Conservation (phyloP, 2,329 filamentous ascomycete genomes). For the Blastomyces emzantsi region DNA sequence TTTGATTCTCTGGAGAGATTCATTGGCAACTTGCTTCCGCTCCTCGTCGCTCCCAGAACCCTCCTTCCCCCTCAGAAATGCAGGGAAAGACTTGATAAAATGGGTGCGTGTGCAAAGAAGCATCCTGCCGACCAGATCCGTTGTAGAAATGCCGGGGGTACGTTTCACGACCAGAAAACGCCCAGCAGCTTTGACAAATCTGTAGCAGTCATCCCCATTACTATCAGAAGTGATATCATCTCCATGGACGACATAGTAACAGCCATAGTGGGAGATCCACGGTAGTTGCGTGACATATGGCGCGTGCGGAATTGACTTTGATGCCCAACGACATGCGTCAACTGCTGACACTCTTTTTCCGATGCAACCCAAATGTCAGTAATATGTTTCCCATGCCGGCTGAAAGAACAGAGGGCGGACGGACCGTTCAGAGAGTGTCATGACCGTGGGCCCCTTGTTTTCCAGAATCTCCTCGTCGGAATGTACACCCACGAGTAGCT, state of each 20-base stretch:
- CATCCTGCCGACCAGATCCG: constrained; percentile 97
- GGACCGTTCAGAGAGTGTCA: constrained; percentile 80
- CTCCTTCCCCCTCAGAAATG: constrained; percentile 59
- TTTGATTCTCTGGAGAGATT: constrained; percentile 66
- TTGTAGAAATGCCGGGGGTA: constrained; percentile 93
- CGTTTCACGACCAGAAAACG: constrained; percentile 96
- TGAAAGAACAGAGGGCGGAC: constrained; percentile 17
- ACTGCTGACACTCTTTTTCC: constrained; percentile 66
- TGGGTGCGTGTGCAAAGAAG: constrained; percentile 89
- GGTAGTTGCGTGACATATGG: constrained; percentile 90
- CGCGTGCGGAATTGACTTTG: constrained; percentile 69
- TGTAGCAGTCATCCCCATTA: constrained; percentile 90
- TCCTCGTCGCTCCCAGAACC: constrained; percentile 62
- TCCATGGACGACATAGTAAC: constrained; percentile 90
- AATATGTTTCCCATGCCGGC: neutral
- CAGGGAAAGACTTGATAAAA: constrained; percentile 74
- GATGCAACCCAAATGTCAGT: constrained; percentile 9
- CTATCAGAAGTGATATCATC: constrained; percentile 96
- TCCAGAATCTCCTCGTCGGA: constrained; percentile 91
- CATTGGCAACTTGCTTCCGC: constrained; percentile 51
- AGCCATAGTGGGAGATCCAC: constrained; percentile 94
- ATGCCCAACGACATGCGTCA: constrained; percentile 92
- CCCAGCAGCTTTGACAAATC: constrained; percentile 88
- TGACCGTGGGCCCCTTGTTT: constrained; percentile 97
- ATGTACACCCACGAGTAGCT: constrained; percentile 87